Evolutionary conservation across 1,139 yeast genomes (phyloP).

Genomic region (Pichia sp.): DNA sequence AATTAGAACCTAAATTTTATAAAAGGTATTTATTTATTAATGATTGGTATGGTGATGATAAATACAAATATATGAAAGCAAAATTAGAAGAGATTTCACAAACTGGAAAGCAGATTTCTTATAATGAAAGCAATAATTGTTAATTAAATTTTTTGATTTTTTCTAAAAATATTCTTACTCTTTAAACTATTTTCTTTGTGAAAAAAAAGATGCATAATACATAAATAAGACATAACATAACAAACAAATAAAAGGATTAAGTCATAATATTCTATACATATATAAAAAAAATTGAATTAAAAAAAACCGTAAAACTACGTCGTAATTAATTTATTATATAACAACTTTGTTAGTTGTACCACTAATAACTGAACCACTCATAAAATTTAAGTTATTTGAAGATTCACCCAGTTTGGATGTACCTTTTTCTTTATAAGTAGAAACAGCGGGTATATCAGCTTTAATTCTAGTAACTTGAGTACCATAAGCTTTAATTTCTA

Average conservation of each 20-base stretch:
- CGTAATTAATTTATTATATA: neutral
- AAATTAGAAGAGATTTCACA: conserved; percentile 6
- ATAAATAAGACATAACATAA: no score
- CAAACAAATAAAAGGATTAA: no score
- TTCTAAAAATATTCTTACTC: no score
- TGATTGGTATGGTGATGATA: conserved; percentile 21
- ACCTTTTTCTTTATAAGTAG: conserved; percentile 93
- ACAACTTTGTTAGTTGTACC: conserved; percentile 18
- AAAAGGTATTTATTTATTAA: conserved; percentile 12
- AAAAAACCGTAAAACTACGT: neutral
- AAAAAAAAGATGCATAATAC: no score
- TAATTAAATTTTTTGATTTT: neutral
- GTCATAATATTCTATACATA: neutral
- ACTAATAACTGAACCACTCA: conserved; percentile 31
- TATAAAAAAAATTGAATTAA: neutral
- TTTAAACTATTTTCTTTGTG: no score
- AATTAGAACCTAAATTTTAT: neutral
- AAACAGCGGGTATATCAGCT: conserved; percentile 96
- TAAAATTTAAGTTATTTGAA: conserved; percentile 22
- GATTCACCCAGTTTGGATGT: conserved; percentile 71
- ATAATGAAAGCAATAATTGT: neutral
- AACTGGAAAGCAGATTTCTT: neutral
- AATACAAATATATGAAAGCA: conserved; percentile 4
- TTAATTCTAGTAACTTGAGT: conserved; percentile 84
- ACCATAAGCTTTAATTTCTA: conserved; percentile 90